A percentile compares a stretch with the other conserved stretches of the same genome.
phyloP scores from a whole-genome alignment of 2,329 filamentous ascomycete genomes.

The Trichoderma semiorbis region DNA sequence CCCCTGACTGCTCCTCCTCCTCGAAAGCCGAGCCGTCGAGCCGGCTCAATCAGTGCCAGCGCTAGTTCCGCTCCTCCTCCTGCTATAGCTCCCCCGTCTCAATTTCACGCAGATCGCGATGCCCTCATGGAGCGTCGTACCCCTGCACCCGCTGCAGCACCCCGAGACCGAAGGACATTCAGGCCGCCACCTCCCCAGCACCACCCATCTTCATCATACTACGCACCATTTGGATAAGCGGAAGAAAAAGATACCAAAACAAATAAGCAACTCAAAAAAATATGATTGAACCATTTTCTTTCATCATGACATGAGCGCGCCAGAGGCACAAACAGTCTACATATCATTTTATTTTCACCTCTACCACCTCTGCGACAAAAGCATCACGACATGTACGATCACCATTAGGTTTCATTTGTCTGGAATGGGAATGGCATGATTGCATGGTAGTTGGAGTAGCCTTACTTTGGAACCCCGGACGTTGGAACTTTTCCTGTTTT shows the following conservation, averaged over 20 bases:
- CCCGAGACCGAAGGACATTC: constrained; percentile 25
- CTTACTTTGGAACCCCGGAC: constrained; percentile 1
- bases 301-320: not conserved
- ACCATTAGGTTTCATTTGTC: constrained; percentile 13
- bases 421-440: constrained; percentile 5
- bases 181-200: constrained; percentile 15
- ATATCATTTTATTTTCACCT: not conserved
- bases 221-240: constrained; percentile 14
- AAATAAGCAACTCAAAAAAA: not conserved
- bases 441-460: constrained; percentile 17
- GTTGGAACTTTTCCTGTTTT: not conserved
- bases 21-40: constrained; percentile 47
- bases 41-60: constrained; percentile 33
- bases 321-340: not conserved
- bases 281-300: not conserved
- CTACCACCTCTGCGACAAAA: not conserved
- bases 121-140: constrained; percentile 19
- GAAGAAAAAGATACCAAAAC: not conserved
- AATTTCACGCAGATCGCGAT: constrained; percentile 25
- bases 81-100: constrained; percentile 23
- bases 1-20: constrained; percentile 53
- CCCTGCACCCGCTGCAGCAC: constrained; percentile 11
- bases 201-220: constrained; percentile 11
- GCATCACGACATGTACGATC: constrained; percentile 18
- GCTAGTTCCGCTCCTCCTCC: constrained; percentile 26